Conservation (phyloP, 176 grass and related monocot genomes). For the Elaeis guineensis region DNA sequence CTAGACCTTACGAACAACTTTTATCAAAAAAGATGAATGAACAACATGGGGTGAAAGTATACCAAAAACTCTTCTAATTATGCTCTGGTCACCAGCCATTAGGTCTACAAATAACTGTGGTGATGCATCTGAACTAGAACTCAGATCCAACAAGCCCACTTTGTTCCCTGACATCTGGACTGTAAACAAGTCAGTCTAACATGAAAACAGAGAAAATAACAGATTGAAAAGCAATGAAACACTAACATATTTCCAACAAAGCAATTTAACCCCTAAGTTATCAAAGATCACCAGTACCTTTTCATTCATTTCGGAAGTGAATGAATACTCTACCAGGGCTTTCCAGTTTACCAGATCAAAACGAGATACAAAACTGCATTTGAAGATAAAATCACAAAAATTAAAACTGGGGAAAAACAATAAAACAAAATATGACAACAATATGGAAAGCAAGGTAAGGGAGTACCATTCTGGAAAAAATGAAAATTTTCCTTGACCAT, state of each 20-base stretch:
- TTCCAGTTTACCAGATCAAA: conserved; percentile 87
- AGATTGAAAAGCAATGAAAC: not conserved
- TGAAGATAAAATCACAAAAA: conserved; percentile 6
- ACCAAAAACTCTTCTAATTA: conserved; percentile 77
- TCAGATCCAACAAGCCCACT: conserved; percentile 65
- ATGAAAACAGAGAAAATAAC: too few species aligned
- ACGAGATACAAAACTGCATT: conserved; percentile 60
- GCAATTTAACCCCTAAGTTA: not conserved
- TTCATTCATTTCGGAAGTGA: conserved; percentile 36
- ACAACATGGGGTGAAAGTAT: not conserved
- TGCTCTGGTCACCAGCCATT: conserved; percentile 58
- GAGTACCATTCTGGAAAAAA: conserved; percentile 81
- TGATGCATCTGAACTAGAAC: conserved; percentile 46
- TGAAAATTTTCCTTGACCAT: conserved; percentile 20
- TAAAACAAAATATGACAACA: conserved; percentile 9
- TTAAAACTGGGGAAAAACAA: conserved; percentile 11
- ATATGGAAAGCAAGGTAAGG: conserved; percentile 1
- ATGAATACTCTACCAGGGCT: conserved; percentile 61
- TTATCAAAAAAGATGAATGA: not conserved
- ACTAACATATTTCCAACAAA: conserved; percentile 7
- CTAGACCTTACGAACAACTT: too few species aligned
- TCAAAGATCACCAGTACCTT: conserved; percentile 60
- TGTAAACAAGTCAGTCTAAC: conserved; percentile 91
- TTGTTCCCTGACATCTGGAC: conserved; percentile 90
- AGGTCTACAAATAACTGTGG: conserved; percentile 55